A percentile compares a stretch with the other conserved stretches of the same genome.
Evolutionary conservation across 331 rosid species (phyloP).

Genomic region (Rosa hybrid): DNA sequence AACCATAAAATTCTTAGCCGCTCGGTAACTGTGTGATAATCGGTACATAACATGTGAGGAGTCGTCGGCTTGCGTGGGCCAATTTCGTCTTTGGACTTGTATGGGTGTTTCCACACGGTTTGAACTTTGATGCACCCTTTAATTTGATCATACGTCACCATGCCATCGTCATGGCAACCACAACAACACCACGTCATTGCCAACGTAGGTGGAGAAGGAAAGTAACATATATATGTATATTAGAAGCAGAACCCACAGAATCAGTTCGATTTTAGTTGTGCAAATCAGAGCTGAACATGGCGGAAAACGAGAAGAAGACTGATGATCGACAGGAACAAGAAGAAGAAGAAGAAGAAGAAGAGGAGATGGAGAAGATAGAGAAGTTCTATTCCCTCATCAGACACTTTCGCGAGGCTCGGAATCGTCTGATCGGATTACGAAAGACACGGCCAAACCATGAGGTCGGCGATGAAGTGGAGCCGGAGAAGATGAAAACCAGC

Average conservation of each 20-base stretch:
- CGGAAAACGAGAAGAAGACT: not conserved
- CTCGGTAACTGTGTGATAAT: too few relatives aligned
- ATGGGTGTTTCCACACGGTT: too few relatives aligned
- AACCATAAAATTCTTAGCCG: too few relatives aligned
- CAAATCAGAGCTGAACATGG: not conserved
- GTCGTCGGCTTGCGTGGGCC: too few relatives aligned
- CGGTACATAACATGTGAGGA: too few relatives aligned
- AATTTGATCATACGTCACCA: too few relatives aligned
- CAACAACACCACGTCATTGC: not conserved
- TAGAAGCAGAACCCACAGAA: not conserved
- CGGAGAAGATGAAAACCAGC: not conserved
- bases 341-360: conserved; percentile 26
- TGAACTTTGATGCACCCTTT: too few relatives aligned
- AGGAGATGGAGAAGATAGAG: conserved; percentile 33
- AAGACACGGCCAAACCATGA: not conserved
- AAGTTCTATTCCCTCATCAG: conserved; percentile 29
- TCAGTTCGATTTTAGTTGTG: not conserved
- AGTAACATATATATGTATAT: not conserved
- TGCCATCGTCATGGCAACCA: not conserved
- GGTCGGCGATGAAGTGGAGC: not conserved
- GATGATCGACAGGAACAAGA: not conserved
- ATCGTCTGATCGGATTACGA: conserved; percentile 2
- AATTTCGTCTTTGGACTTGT: too few relatives aligned
- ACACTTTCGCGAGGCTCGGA: conserved; percentile 29
- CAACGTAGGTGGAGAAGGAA: not conserved